Evolutionary conservation across 495 filamentous ascomycete genomes (phyloP), one percentile per base, ranked within the genome.

Genomic region (Trichoderma orchidacearum): DNA sequence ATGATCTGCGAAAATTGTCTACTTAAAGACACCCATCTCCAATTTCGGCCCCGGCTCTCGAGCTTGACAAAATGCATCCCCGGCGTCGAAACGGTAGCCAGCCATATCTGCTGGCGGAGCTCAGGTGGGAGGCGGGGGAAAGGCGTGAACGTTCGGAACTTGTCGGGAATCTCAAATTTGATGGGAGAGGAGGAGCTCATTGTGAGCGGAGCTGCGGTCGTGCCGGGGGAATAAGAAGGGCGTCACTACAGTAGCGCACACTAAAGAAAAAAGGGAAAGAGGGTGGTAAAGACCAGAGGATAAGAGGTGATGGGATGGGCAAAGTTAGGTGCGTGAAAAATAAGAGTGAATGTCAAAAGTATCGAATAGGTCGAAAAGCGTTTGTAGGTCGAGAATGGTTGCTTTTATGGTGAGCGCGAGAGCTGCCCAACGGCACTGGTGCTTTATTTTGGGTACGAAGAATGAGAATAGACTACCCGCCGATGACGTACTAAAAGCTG

Each of bases 41-140:
- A 48, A 11, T 48, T 23, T 6, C 41, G 41, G 21, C 41, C 53
- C 4, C 11, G 2, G 23, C 61, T 58, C 32, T 41, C 11, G 23
- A 68, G 59, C 36, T 65, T 63, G 29, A 68, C 61, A 53, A 68
- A 68, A 56, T 66, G 64, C 13, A 68, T 68, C 1, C 66, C 66
- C 5, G 66, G 60, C 0, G 57, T 61, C 29, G 59, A 61, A 8
- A 68, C 62, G 32, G 59, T 53, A 1, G 59, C 30, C 32, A 60
- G 54, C 66, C 64, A 67, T 17, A 68, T 64, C 52, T 61, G 53
- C 13, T 57, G 41, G 23, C 64, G 64, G 13, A 67, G 54, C 28
- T 68, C 66, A 52, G 59, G 60, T 9, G 66, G 66, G 34, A 68
- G 58, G 13, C 45, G 27, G 28, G 23, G 5, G 51, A 67, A 68